Percentiles rank a stretch among this genome's conserved stretches.
Evolutionary conservation across 2,329 filamentous ascomycete genomes (phyloP).

Genomic region (Teratosphaeria epicoccoides): DNA sequence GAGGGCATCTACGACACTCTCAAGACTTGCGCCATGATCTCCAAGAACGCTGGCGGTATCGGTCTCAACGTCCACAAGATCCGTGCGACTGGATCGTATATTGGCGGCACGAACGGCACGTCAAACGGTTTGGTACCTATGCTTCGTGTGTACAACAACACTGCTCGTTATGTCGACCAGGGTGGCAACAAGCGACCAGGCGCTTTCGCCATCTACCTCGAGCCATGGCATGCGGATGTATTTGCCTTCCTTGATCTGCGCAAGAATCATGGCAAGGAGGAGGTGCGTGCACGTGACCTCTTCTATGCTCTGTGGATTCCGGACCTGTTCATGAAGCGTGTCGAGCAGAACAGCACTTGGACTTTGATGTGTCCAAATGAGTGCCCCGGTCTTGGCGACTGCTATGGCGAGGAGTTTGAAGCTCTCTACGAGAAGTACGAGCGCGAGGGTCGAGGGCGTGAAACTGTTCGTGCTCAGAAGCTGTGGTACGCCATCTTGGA

Average conservation of each 20-base stretch:
- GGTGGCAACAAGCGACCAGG: constrained; percentile 98
- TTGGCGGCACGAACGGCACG: constrained; percentile 93
- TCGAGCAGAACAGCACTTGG: constrained; percentile 94
- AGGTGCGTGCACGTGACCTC: constrained; percentile 89
- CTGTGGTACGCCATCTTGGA: constrained; percentile 98
- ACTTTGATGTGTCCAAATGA: constrained; percentile 98
- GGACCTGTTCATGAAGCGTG: constrained; percentile 99
- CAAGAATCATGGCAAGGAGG: constrained; percentile 99
- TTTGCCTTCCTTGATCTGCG: constrained; percentile 95
- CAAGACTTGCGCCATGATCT: constrained; percentile 99
- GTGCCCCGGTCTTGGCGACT: constrained; percentile 86
- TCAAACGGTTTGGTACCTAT: constrained; percentile 97
- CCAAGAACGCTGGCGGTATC: constrained; percentile 97
- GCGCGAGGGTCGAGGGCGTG: constrained; percentile 72
- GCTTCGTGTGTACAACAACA: constrained; percentile 99
- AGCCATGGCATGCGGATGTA: constrained; percentile 97
- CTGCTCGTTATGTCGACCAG: constrained; percentile 94
- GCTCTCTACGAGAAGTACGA: constrained; percentile 87
- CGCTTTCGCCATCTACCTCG: constrained; percentile 96
- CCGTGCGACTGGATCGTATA: constrained; percentile 94
- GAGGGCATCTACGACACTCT: constrained; percentile 98
- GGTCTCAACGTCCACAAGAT: constrained; percentile 95
- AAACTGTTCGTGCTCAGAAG: constrained; percentile 94
- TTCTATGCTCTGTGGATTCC: constrained; percentile 98
- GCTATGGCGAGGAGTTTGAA: constrained; percentile 96